Conservation (phyloP, 75 land plant species). For the Selaginella moellendorffii region DNA sequence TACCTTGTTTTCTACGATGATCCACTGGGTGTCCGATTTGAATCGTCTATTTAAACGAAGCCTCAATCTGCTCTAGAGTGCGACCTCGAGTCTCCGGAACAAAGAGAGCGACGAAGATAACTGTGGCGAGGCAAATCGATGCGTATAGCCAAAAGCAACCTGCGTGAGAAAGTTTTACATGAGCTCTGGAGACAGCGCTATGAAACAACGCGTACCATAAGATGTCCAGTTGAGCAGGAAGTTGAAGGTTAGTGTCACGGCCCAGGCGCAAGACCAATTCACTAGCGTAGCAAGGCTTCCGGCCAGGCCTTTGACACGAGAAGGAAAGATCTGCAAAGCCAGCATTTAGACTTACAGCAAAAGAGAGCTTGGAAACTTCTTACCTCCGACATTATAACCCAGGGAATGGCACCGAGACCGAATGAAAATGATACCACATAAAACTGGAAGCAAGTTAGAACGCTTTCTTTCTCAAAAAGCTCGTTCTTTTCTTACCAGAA, state of each 20-base stretch:
- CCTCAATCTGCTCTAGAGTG: too few species aligned
- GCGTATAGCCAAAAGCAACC: too few species aligned
- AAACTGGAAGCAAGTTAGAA: slow-evolving; percentile 39
- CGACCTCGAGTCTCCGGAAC: too few species aligned
- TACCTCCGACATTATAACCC: slow-evolving; percentile 99
- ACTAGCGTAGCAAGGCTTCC: slow-evolving; percentile 78
- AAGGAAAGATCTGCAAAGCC: slow-evolving; percentile 49
- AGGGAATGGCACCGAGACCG: slow-evolving; percentile 84
- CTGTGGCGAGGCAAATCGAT: too few species aligned
- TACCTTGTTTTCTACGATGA: too few species aligned
- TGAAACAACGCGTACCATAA: too few species aligned
- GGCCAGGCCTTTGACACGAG: slow-evolving; percentile 58
- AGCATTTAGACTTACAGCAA: neutral
- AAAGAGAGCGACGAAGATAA: too few species aligned
- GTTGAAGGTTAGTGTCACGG: slow-evolving; percentile 57
- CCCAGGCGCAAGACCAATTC: slow-evolving; percentile 46
- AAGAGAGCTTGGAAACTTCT: neutral
- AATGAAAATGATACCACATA: slow-evolving; percentile 57
- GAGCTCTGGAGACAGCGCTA: too few species aligned
- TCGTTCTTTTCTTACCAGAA: slow-evolving; percentile 33
- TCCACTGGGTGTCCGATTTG: too few species aligned
- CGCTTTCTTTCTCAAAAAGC: too few species aligned
- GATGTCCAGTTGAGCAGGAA: slow-evolving; percentile 49
- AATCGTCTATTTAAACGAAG: too few species aligned
- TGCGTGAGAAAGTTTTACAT: too few species aligned